Percentiles rank a stretch among this genome's conserved stretches.
Conservation (phyloP, 352 stramenopile species). For the Globisporangium orthogonon region DNA sequence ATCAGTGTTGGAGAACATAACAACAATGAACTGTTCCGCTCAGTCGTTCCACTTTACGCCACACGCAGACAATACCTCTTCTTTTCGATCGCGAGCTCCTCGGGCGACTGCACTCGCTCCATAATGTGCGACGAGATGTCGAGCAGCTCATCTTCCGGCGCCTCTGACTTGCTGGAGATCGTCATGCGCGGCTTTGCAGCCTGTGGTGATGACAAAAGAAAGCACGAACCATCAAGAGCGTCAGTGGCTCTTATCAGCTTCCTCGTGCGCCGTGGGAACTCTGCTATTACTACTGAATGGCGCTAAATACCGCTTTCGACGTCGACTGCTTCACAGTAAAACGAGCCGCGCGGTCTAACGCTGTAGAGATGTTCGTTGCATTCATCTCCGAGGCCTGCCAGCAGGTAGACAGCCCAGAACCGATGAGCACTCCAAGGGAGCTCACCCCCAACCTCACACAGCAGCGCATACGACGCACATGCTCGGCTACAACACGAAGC, state of each 20-base stretch:
- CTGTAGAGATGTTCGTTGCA: conserved; percentile 56
- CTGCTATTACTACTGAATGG: not conserved
- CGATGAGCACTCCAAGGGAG: not conserved
- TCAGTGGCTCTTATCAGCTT: not conserved
- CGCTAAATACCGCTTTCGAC: conserved; percentile 21
- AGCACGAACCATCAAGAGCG: not conserved
- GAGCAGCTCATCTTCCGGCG: conserved; percentile 59
- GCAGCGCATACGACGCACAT: conserved; percentile 23
- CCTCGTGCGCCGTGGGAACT: not conserved
- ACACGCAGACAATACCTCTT: conserved; percentile 26
- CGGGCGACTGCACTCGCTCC: conserved; percentile 21
- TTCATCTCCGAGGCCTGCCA: conserved; percentile 42
- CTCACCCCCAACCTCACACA: not conserved
- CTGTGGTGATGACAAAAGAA: not conserved
- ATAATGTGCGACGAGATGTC: conserved; percentile 36
- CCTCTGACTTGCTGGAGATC: conserved; percentile 37
- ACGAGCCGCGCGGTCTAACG: conserved; percentile 37
- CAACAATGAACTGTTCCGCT: not conserved
- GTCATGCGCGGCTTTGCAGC: conserved; percentile 11
- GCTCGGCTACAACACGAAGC: conserved; percentile 53
- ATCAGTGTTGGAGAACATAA: not conserved
- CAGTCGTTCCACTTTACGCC: not conserved
- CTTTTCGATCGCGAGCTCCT: conserved; percentile 28
- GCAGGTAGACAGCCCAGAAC: not conserved
- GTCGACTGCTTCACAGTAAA: conserved; percentile 21